Base-by-base conservation (phyloP, 2,329 filamentous ascomycete genomes). In the Escovopsis sp. region DNA sequence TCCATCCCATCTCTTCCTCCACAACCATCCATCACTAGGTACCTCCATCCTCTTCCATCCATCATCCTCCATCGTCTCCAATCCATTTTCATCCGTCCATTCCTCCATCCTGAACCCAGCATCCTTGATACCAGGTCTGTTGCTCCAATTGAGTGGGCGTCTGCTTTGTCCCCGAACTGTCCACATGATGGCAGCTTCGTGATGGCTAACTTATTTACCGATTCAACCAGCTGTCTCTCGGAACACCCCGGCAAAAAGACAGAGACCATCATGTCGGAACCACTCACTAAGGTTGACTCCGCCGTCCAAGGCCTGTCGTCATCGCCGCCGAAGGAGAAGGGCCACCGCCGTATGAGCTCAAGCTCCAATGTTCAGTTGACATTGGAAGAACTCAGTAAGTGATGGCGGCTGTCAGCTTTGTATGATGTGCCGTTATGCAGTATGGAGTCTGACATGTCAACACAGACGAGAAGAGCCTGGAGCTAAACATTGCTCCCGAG, bases 261-360 rank as follows among this genome's bases (percentile, higher is more conserved):
- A 41, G 40, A 30, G 41, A n/a, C 39, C 44, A 54, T 36, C 49
- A 60, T 60, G 56, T 49, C 55, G 43, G 57, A 60, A 58, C 72
- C 79, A 51, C 73, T 93, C 56, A 71, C 72, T 62, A 93, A 92
- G 68, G 76, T 94, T 65, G 87, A 94, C 62, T 94, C 87, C 41
- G 85, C 84, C 65, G 76, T 92, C 54, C 77, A 85, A 55, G 83
- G 84, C 60, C 61, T 87, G 50, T 71, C 74, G 46, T 70, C 72
- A 50, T 77, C 76, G 39, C 71, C 79, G 25, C 66, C 70, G 39
- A 72, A 77, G 54, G 77, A 85, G 56, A 72, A 71, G 54, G 61
- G 62, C 45, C 70, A 79, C 54, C 71, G 78, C 48, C 74, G 85
- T 61, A 65, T 68, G 43, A 86, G 83, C 57, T 88, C 83, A 37